phyloP scores from a whole-genome alignment of 139 green algal species.

The Desmodesmus armatus region DNA sequence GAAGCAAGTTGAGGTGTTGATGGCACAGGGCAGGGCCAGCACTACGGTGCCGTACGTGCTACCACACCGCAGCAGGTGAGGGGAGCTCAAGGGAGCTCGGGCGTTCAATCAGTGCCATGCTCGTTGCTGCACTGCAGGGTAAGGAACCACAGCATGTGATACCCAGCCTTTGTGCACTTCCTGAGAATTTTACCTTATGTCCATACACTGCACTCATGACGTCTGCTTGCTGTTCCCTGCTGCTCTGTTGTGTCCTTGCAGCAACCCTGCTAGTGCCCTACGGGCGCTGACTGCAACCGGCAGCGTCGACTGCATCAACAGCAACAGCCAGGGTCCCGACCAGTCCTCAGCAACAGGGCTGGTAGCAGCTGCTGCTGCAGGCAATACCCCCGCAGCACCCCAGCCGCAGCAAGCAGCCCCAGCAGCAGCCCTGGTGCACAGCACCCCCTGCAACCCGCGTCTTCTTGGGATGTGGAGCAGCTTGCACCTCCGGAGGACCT shows the following conservation, averaged over 20 bases:
- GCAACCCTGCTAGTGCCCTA: constrained; percentile 4
- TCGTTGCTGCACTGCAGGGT: background rate
- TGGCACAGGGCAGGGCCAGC: background rate
- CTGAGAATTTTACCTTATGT: no score
- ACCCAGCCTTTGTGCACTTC: no score
- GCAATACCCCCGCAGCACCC: background rate
- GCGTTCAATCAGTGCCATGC: no score
- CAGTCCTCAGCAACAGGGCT: background rate
- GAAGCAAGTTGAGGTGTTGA: constrained; percentile 12
- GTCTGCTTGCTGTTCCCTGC: background rate
- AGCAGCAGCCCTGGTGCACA: background rate
- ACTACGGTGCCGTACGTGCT: background rate
- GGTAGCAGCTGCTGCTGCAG: background rate
- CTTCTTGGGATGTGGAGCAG: no score
- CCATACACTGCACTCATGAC: no score
- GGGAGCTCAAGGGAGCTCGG: no score
- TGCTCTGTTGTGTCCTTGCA: background rate
- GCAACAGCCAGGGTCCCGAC: no score
- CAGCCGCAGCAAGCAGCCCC: background rate
- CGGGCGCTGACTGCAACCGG: background rate
- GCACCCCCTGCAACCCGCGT: background rate
- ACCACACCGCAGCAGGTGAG: constrained; percentile 14
- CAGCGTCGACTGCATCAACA: background rate
- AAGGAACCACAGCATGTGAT: background rate
- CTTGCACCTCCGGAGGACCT: no score